These are phyloP conservation scores for Didymella segeticola DNA, from an alignment of 2,329 filamentous ascomycete genomes.

Conservation along the genomic window DNA sequence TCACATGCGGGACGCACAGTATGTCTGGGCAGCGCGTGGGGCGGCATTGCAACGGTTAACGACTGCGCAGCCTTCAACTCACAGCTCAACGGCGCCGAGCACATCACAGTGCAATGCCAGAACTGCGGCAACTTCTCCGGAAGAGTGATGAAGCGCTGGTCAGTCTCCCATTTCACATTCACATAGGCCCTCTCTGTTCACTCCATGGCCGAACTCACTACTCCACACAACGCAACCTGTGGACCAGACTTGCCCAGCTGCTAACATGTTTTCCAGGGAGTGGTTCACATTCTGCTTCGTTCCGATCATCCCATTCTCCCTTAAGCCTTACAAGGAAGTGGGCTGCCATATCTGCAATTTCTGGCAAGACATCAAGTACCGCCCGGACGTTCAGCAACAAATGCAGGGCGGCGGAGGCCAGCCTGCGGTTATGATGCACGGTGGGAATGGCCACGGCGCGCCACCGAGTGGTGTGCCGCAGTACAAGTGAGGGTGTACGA, in stretches of 20 bases:
- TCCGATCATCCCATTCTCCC: constrained; percentile 73
- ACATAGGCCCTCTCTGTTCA: background rate
- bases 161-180: constrained; percentile 11
- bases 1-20: constrained; percentile 60
- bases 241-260: too few relatives aligned
- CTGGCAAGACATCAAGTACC: constrained; percentile 63
- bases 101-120: constrained; percentile 59
- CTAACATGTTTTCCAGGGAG: constrained; percentile 42
- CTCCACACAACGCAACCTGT: background rate
- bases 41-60: background rate
- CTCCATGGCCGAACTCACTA: background rate
- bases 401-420: constrained; percentile 24
- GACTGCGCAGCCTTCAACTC: constrained; percentile 53
- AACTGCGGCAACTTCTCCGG: constrained; percentile 59
- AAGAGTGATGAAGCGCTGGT: constrained; percentile 56
- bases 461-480: constrained; percentile 33
- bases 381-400: constrained; percentile 46
- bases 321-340: constrained; percentile 66
- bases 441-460: constrained; percentile 19
- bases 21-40: constrained; percentile 20
- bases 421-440: constrained; percentile 35
- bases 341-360: constrained; percentile 79
- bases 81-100: constrained; percentile 55
- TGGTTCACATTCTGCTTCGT: constrained; percentile 85
- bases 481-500: constrained; percentile 22